Percentiles rank a stretch among this genome's conserved stretches.
Evolutionary conservation across 352 stramenopile species (phyloP).

Genomic region (Phytophthora pini): DNA sequence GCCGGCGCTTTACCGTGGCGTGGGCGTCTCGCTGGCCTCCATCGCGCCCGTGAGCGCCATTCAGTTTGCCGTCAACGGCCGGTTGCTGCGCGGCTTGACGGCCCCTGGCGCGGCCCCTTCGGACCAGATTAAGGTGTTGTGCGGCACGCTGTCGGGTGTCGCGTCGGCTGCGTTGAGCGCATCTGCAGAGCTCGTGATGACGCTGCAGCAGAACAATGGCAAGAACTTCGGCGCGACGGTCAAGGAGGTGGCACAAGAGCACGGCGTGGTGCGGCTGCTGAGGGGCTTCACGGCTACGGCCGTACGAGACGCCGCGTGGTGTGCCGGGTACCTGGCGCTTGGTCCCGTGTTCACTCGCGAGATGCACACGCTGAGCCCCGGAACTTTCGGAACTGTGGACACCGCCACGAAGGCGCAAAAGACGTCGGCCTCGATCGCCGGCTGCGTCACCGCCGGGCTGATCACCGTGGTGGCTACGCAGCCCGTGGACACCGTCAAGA

Average conservation of each 20-base stretch:
- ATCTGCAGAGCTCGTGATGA: conserved; percentile 86
- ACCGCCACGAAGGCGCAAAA: conserved; percentile 67
- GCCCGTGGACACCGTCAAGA: conserved; percentile 87
- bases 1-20: conserved; percentile 74
- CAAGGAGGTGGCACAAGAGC: conserved; percentile 52
- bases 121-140: conserved; percentile 63
- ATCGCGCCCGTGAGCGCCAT: conserved; percentile 83
- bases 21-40: conserved; percentile 78
- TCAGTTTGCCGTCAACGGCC: conserved; percentile 83
- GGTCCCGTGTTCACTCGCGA: conserved; percentile 72
- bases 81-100: conserved; percentile 53
- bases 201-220: conserved; percentile 85
- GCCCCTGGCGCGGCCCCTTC: conserved; percentile 25
- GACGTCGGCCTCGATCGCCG: conserved; percentile 61
- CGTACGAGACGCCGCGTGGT: conserved; percentile 76
- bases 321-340: conserved; percentile 78
- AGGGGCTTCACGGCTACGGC: conserved; percentile 67
- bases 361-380: conserved; percentile 60
- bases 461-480: conserved; percentile 81
- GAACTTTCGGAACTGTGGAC: conserved; percentile 59
- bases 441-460: conserved; percentile 76
- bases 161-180: conserved; percentile 72
- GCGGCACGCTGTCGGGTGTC: conserved; percentile 66
- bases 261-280: conserved; percentile 61
- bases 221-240: conserved; percentile 71